A percentile compares a stretch with the other conserved stretches of the same genome.
Conservation (phyloP, 805 yeast genomes). For the Hagleromyces aurorensis region DNA sequence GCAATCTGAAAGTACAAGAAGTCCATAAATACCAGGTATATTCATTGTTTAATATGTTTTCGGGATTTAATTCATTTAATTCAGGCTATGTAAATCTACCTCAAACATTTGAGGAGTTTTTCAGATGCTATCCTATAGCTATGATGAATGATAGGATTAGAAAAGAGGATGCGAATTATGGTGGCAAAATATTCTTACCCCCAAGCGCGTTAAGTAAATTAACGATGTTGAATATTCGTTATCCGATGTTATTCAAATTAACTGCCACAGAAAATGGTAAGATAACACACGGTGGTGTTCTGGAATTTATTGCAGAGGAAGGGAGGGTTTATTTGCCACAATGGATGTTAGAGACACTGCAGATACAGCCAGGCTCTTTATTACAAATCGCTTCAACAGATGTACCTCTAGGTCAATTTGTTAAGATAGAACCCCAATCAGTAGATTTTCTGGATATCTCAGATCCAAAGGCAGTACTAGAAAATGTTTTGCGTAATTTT, state of each 20-base stretch:
- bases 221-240: slow-evolving; percentile 84
- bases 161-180: slow-evolving; percentile 75
- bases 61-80: slow-evolving; percentile 29
- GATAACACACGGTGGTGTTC: slow-evolving; percentile 83
- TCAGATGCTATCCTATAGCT: slow-evolving; percentile 84
- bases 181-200: slow-evolving; percentile 93
- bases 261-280: slow-evolving; percentile 53
- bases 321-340: slow-evolving; percentile 92
- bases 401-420: slow-evolving; percentile 79
- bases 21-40: no score
- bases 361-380: slow-evolving; percentile 70
- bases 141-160: slow-evolving; percentile 77
- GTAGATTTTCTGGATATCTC: slow-evolving; percentile 87
- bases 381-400: slow-evolving; percentile 69
- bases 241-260: slow-evolving; percentile 91
- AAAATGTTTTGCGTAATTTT: slow-evolving; percentile 83
- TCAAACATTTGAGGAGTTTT: slow-evolving; percentile 71
- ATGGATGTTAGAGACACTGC: slow-evolving; percentile 87
- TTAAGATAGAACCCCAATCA: slow-evolving; percentile 91
- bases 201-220: slow-evolving; percentile 85
- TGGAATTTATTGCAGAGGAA: slow-evolving; percentile 95
- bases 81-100: slow-evolving; percentile 28
- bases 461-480: slow-evolving; percentile 95
- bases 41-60: no score
- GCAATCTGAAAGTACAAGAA: no score